These are phyloP conservation scores for Arachnomyces sp. DNA, from an alignment of 2,329 filamentous ascomycete genomes.

Conservation along the genomic window DNA sequence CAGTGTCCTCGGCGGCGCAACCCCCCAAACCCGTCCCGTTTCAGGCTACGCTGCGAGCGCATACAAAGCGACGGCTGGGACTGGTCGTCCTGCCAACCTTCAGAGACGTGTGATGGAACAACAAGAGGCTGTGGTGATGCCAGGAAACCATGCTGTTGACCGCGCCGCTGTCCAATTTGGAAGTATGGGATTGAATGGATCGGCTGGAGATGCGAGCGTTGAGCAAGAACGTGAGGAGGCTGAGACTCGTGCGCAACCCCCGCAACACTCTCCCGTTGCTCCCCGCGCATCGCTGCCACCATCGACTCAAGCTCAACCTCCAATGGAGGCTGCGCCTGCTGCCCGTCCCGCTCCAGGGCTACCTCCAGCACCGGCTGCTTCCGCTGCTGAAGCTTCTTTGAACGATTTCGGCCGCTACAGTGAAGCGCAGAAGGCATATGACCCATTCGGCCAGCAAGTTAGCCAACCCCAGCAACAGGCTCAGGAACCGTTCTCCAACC, in stretches of 20 bases:
- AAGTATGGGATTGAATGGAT: slow-evolving; percentile 80
- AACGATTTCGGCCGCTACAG: slow-evolving; percentile 48
- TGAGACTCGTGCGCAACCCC: slow-evolving; percentile 87
- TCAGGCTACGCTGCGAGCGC: slow-evolving; percentile 75
- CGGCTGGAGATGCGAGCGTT: slow-evolving; percentile 53
- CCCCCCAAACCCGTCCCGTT: slow-evolving; percentile 47
- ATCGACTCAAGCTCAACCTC: slow-evolving; percentile 30
- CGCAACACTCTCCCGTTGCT: slow-evolving; percentile 81
- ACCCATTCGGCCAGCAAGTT: slow-evolving; percentile 73
- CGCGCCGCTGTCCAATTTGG: slow-evolving; percentile 92
- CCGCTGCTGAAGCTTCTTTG: slow-evolving; percentile 39
- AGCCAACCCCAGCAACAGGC: slow-evolving; percentile 45
- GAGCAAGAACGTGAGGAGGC: slow-evolving; percentile 92
- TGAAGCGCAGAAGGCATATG: slow-evolving; percentile 69
- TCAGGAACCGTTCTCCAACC: slow-evolving; percentile 49
- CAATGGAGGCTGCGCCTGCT: slow-evolving; percentile 33
- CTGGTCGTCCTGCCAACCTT: slow-evolving; percentile 65
- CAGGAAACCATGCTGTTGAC: slow-evolving; percentile 89
- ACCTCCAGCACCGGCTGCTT: slow-evolving; percentile 51
- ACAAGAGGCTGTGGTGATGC: slow-evolving; percentile 97
- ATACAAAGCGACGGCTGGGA: slow-evolving; percentile 61
- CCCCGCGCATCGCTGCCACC: slow-evolving; percentile 84
- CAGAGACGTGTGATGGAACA: slow-evolving; percentile 85
- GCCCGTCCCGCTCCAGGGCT: slow-evolving; percentile 53
- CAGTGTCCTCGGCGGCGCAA: slow-evolving; percentile 45